Evolutionary conservation across 805 yeast genomes (phyloP), one percentile per base, ranked within the genome.

Genomic region (Jamesozyma gamospora): DNA sequence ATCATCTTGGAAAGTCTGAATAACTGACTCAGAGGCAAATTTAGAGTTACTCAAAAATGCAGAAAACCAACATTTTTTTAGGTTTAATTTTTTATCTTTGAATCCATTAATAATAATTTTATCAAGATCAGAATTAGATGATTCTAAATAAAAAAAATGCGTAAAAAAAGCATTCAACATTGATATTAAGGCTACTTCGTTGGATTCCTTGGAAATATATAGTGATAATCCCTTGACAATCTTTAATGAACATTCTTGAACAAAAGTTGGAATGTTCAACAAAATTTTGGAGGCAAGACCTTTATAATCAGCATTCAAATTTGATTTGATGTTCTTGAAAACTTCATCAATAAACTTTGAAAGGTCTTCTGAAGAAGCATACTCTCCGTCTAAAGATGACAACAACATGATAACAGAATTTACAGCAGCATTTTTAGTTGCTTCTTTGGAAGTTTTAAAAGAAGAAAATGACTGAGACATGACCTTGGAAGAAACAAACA

Each of bases 381-480:
- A 35, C 4, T 52, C 51, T 10, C 39, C 10, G 6, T 41, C 33
- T 18, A 56, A 45, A 9, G 56, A 52, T 0, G 46, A 40, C 10
- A 53, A 43, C 28, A 71, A 45, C 3, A 55, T 42, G 10, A 50
- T 21, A 3, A 55, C 42, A 4, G 70, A 55, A 2, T 71, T 55
- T 9, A 63, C 46, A 2, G 84, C 69, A 15, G 71, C 70, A 9
- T 46, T 43, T 45, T 90, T 72, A 1, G 82, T 78, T n/a, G 53
- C 37, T 18, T 74, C 83, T 51, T 86, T 88, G 2, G 87, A 64
- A 10, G 92, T 77, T 47, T 83, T 81, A 43, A 84, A 64, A 8
- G 75, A 70, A 2, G 79, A 56, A 28, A 75, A 57, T 6, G 77
- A 50, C 39, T 76, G 79, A 0, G 68, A 41, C 32, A 76, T 55